Percentiles rank a stretch among this genome's conserved stretches.
phyloP scores from a whole-genome alignment of 2,329 filamentous ascomycete genomes.

The Akanthomyces dipterigenus region DNA sequence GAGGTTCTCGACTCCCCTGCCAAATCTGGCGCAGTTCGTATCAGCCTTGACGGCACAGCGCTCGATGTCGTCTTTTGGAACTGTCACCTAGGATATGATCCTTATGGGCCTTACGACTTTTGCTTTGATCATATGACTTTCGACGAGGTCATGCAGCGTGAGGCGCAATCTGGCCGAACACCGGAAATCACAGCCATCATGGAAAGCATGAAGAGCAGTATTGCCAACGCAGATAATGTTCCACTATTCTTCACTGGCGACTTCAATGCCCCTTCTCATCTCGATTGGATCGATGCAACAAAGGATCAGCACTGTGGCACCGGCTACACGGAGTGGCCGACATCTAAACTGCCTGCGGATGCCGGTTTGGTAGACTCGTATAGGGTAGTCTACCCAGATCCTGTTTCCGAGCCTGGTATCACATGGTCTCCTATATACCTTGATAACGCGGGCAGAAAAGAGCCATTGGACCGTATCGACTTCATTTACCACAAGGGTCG shows the following conservation, averaged over 20 bases:
- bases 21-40: conserved; percentile 24
- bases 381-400: conserved; percentile 31
- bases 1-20: conserved; percentile 21
- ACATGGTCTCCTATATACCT: conserved; percentile 37
- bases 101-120: conserved; percentile 38
- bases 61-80: conserved; percentile 30
- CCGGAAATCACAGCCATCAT: conserved; percentile 31
- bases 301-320: conserved; percentile 30
- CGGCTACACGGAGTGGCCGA: conserved; percentile 31
- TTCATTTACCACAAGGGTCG: conserved; percentile 34
- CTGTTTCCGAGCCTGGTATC: conserved; percentile 24
- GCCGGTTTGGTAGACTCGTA: conserved; percentile 33
- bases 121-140: conserved; percentile 30
- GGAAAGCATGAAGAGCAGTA: conserved; percentile 24
- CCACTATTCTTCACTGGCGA: conserved; percentile 34
- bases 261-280: conserved; percentile 38
- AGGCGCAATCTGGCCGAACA: conserved; percentile 30
- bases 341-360: conserved; percentile 27
- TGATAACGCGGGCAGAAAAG: conserved; percentile 22
- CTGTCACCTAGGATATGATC: conserved; percentile 30
- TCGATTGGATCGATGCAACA: conserved; percentile 32
- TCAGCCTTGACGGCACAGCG: conserved; percentile 28
- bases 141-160: conserved; percentile 27
- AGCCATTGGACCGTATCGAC: conserved; percentile 37
- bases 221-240: conserved; percentile 23